Evolutionary conservation across 768 basidiomycete species (phyloP).

Genomic region (Leccinum truebloodii): DNA sequence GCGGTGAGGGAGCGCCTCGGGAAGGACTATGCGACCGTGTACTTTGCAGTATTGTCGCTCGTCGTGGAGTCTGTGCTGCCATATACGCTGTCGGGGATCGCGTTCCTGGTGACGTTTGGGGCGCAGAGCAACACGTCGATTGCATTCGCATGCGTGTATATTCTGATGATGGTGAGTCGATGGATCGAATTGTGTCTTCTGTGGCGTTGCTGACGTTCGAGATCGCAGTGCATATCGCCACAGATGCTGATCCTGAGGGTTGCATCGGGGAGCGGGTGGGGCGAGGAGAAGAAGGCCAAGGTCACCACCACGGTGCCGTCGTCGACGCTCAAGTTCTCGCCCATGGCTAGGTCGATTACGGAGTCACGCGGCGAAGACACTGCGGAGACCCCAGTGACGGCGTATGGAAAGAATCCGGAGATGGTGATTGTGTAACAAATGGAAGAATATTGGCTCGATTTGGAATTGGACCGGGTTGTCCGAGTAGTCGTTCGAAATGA

Average conservation of each 20-base stretch:
- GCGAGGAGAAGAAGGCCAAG: constrained; percentile 15
- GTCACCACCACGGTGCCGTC: background rate
- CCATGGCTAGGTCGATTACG: background rate
- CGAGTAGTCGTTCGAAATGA: no score
- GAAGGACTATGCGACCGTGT: constrained; percentile 19
- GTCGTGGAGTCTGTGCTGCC: constrained; percentile 29
- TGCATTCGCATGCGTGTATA: constrained; percentile 21
- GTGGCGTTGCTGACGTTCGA: constrained; percentile 2
- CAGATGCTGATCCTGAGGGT: constrained; percentile 29
- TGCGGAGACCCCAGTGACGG: no score
- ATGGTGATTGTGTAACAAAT: background rate
- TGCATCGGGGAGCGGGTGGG: constrained; percentile 20
- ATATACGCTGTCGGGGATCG: constrained; percentile 27
- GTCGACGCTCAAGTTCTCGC: constrained; percentile 18
- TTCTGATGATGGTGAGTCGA: constrained; percentile 25
- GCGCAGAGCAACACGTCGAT: constrained; percentile 14
- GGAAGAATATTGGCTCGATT: constrained; percentile 11
- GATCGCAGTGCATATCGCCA: constrained; percentile 24
- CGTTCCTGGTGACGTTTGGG: constrained; percentile 27
- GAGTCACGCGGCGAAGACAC: background rate
- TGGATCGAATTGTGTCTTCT: background rate
- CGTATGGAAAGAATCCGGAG: background rate
- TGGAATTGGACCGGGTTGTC: constrained; percentile 1
- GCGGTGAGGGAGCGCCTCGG: constrained; percentile 19
- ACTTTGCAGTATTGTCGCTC: constrained; percentile 19